A percentile compares a stretch with the other conserved stretches of the same genome.
Evolutionary conservation across 1,284 basidiomycete species (phyloP).

Genomic region (Agroathelia rolfsii): DNA sequence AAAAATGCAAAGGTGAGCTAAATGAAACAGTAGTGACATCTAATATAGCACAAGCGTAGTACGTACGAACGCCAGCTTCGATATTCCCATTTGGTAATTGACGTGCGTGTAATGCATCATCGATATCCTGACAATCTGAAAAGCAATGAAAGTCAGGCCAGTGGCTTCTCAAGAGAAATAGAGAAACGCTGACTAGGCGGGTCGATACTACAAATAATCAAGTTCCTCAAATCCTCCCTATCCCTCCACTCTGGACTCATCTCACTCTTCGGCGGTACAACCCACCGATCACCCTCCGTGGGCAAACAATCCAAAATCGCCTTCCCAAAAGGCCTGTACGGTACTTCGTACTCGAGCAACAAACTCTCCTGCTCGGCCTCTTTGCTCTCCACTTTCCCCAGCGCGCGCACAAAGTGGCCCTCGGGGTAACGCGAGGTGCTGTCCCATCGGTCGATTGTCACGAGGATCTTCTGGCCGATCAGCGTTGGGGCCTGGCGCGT

Average conservation of each 20-base stretch:
- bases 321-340: constrained; percentile 93
- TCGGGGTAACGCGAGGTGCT: constrained; percentile 86
- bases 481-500: constrained; percentile 90
- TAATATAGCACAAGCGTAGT: neutral
- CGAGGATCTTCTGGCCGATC: constrained; percentile 90
- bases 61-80: constrained; percentile 95
- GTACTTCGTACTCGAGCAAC: constrained; percentile 92
- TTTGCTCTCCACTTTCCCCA: constrained; percentile 89
- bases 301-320: constrained; percentile 92
- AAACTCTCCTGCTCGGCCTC: constrained; percentile 95
- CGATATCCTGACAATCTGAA: constrained; percentile 93
- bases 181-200: constrained; percentile 63
- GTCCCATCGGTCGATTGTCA: constrained; percentile 92
- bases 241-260: constrained; percentile 66
- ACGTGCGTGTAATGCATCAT: constrained; percentile 95
- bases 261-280: constrained; percentile 73
- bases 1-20: constrained; percentile 1
- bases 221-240: constrained; percentile 79
- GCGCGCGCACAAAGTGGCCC: constrained; percentile 91
- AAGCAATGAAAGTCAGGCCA: neutral
- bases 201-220: constrained; percentile 94
- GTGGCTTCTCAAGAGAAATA: constrained; percentile 1
- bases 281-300: constrained; percentile 84
- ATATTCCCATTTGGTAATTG: constrained; percentile 88
- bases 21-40: neutral